Percentiles rank a stretch among this genome's conserved stretches.
Evolutionary conservation across 1,284 basidiomycete species (phyloP).

Genomic region (Chalciporus piperatoides): DNA sequence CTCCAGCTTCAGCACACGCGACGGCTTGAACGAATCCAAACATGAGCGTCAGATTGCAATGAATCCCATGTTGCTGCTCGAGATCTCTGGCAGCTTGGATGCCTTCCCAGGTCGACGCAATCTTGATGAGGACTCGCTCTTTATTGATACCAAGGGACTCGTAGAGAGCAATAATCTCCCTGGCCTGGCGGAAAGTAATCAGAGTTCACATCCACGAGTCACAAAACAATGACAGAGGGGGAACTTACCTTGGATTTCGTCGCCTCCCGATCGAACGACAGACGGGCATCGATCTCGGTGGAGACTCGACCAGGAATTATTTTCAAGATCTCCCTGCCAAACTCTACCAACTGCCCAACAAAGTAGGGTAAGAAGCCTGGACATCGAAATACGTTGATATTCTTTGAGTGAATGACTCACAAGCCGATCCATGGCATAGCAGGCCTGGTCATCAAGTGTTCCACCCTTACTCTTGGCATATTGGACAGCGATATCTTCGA

Average conservation of each 20-base stretch:
- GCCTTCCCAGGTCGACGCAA: constrained; percentile 98
- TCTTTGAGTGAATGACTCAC: constrained; percentile 36
- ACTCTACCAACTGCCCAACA: constrained; percentile 76
- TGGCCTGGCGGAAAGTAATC: constrained; percentile 51
- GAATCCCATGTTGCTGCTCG: constrained; percentile 87
- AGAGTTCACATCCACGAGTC: background rate
- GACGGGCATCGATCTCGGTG: constrained; percentile 95
- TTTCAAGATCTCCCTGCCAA: constrained; percentile 90
- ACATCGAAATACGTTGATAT: constrained; percentile 1
- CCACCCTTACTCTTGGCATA: constrained; percentile 82
- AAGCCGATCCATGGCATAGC: constrained; percentile 83
- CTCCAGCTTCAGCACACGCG: constrained; percentile 95
- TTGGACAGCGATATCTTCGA: constrained; percentile 81
- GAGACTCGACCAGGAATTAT: constrained; percentile 98
- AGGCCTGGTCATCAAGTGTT: constrained; percentile 65
- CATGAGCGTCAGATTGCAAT: constrained; percentile 97
- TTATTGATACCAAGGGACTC: constrained; percentile 84
- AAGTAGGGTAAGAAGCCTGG: background rate
- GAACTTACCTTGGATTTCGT: constrained; percentile 77
- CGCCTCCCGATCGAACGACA: constrained; percentile 91
- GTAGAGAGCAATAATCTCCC: constrained; percentile 92
- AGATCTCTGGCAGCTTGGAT: constrained; percentile 97
- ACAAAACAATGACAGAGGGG: background rate
- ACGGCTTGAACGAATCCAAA: constrained; percentile 98
- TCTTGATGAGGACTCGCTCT: constrained; percentile 96